Percentiles rank a stretch among this genome's conserved stretches.
Evolutionary conservation across 2,329 filamentous ascomycete species (phyloP).

Genomic region (Aspergillus floridensis): DNA sequence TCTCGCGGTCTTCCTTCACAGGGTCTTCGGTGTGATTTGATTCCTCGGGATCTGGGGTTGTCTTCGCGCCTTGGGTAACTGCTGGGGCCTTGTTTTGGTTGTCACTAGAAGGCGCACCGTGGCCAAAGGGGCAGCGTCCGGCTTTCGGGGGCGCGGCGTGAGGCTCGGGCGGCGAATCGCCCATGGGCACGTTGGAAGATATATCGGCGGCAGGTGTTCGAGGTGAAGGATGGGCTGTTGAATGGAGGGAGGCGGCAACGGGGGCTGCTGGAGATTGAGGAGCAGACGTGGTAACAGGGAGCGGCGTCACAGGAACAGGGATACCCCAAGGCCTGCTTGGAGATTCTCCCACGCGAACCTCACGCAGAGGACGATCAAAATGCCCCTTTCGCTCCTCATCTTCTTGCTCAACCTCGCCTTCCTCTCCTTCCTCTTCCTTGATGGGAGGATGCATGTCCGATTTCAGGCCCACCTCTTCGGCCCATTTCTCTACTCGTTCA

Average conservation of each 20-base stretch:
- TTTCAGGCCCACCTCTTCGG: slow-evolving; percentile 67
- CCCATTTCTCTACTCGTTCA: slow-evolving; percentile 81
- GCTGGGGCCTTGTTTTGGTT: neutral
- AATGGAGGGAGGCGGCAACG: slow-evolving; percentile 16
- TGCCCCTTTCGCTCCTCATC: slow-evolving; percentile 65
- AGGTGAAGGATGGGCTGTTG: slow-evolving; percentile 14
- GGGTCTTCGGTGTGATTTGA: slow-evolving; percentile 9
- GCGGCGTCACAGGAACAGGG: slow-evolving; percentile 62
- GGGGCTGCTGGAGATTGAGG: slow-evolving; percentile 25
- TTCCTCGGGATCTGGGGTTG: slow-evolving; percentile 14
- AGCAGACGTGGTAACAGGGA: slow-evolving; percentile 26
- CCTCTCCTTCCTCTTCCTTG: slow-evolving; percentile 38
- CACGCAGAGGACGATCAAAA: slow-evolving; percentile 82
- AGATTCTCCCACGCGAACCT: slow-evolving; percentile 89
- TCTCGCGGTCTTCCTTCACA: slow-evolving; percentile 4
- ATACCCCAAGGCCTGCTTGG: slow-evolving; percentile 94
- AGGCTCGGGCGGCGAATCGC: slow-evolving; percentile 7
- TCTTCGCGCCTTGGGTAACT: slow-evolving; percentile 14
- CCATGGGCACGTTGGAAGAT: slow-evolving; percentile 12
- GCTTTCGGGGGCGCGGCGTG: slow-evolving; percentile 17
- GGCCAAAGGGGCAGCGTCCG: slow-evolving; percentile 38
- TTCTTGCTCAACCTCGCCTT: slow-evolving; percentile 39
- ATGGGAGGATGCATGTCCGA: slow-evolving; percentile 39
- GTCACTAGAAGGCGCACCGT: slow-evolving; percentile 22
- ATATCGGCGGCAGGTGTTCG: slow-evolving; percentile 14